Evolutionary conservation across 768 basidiomycete genomes (phyloP), one percentile per base, ranked within the genome.

Genomic region (Pisolithus marmoratus): DNA sequence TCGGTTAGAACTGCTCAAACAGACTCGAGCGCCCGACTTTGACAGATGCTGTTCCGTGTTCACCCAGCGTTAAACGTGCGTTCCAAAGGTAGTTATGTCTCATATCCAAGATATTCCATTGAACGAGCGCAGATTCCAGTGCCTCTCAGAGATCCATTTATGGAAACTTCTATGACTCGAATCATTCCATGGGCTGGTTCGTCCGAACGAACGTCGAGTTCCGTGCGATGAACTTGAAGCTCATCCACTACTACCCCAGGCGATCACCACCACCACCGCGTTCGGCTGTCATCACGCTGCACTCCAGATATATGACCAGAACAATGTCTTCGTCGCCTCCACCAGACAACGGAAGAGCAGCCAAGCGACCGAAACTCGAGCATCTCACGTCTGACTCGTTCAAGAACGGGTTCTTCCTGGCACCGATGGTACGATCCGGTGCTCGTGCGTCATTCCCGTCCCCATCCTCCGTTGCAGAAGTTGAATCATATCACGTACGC

Each of bases 391-490:
- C 75, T 1, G 82, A 84, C 26, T 84, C 91, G 56, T 99, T 93
- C 73, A 85, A 85, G 57, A 78, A 90, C 71, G 94, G 93, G 9
- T 74, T 97, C 27, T 87, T 96, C 62, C 80, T 99, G n/a, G 95
- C 96, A 3, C 96, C 96, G 2, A 99, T 99, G 96, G 96, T 99
- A 48, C 81, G 94, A 63, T 95, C 91, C 52, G 91, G 94, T 54
- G 86, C 87, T 57, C 70, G 90, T 93, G 69, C 62, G 87, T 79
- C 38, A 37, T 14, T 36, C 5, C n/a, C 29, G 9, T n/a, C 29
- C 37, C 26, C 14, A 15, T 20, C 5, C 26, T 23, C 2, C 24
- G 19, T 24, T 22, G 8, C 12, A 44, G 34, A 29, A 24, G 31
- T 8, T 45, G 53, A n/a, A 58, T 61, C 15, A 29, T 63, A 60